Percentiles rank a stretch among this genome's conserved stretches.
Conservation (phyloP, 805 yeast species). For the Ogataea sp. region DNA sequence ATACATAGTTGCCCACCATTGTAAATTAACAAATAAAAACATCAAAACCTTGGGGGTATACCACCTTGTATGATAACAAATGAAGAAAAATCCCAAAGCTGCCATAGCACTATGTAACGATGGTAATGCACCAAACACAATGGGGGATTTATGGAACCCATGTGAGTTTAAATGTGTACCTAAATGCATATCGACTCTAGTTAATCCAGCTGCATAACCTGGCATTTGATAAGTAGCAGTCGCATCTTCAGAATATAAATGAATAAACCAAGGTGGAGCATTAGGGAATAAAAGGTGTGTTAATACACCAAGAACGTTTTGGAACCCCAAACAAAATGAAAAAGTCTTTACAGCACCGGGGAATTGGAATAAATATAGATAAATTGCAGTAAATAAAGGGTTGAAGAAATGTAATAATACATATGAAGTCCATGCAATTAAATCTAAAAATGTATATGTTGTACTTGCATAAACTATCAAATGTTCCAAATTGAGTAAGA, state of each 20-base stretch:
- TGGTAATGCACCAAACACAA: conserved; percentile 72
- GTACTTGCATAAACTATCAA: conserved; percentile 28
- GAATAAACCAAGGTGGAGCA: conserved; percentile 72
- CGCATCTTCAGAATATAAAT: conserved; percentile 49
- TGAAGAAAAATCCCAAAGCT: conserved; percentile 36
- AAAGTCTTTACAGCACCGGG: conserved; percentile 55
- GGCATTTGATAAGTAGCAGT: conserved; percentile 51
- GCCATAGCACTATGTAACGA: conserved; percentile 66
- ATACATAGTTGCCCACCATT: conserved; percentile 74
- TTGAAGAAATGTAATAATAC: conserved; percentile 53
- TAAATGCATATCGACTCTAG: conserved; percentile 53
- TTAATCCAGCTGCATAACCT: conserved; percentile 66
- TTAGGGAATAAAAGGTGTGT: conserved; percentile 60
- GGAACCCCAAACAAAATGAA: conserved; percentile 47
- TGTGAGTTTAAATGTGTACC: conserved; percentile 53
- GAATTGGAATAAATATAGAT: conserved; percentile 57
- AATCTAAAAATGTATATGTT: conserved; percentile 38
- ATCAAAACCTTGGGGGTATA: conserved; percentile 27
- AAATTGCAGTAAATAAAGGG: conserved; percentile 54
- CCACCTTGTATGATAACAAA: conserved; percentile 33
- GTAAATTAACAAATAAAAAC: conserved; percentile 39
- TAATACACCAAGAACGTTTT: conserved; percentile 49
- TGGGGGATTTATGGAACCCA: conserved; percentile 61
- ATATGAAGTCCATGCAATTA: conserved; percentile 54
- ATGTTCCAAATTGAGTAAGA: conserved; percentile 38